A percentile compares a stretch with the other conserved stretches of the same genome.
Evolutionary conservation across 192 early-diverging fungal species (phyloP).

Genomic region (Tieghemiomyces parasiticus): DNA sequence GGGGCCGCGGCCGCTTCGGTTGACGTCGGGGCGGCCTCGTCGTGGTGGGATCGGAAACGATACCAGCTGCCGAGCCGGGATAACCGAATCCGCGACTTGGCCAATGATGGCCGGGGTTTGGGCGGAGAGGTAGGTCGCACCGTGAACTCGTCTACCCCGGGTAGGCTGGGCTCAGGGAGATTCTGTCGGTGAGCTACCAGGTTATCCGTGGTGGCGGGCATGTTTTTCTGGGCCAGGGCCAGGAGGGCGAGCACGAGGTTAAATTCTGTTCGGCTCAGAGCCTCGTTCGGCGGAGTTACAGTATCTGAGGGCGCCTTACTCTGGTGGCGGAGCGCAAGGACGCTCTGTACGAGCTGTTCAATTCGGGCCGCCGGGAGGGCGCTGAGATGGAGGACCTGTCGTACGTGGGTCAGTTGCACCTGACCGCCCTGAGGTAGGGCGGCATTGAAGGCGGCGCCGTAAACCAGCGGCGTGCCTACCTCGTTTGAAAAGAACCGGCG

Average conservation of each 20-base stretch:
- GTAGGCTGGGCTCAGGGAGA: slow-evolving; percentile 41
- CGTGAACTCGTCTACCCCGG: slow-evolving; percentile 36
- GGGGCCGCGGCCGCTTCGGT: slow-evolving; percentile 8
- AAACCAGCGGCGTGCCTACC: no score
- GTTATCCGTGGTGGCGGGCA: slow-evolving; percentile 52
- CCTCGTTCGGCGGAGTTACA: not conserved
- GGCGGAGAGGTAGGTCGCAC: not conserved
- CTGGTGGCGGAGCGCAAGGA: not conserved
- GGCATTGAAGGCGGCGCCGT: slow-evolving; percentile 4
- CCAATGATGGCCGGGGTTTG: slow-evolving; percentile 21
- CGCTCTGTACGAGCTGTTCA: not conserved
- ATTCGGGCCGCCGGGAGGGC: not conserved
- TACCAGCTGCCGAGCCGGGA: slow-evolving; percentile 18
- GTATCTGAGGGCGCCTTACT: not conserved
- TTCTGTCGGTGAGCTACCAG: slow-evolving; percentile 48
- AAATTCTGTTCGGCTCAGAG: slow-evolving; percentile 30
- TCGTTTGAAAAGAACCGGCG: no score
- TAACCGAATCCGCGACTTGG: slow-evolving; percentile 16
- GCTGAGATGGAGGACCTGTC: slow-evolving; percentile 1
- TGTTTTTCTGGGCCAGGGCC: slow-evolving; percentile 65
- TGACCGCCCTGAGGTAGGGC: not conserved
- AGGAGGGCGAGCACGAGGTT: slow-evolving; percentile 52
- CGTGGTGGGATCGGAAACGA: slow-evolving; percentile 20
- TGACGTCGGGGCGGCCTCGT: slow-evolving; percentile 13
- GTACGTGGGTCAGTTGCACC: not conserved